Evolutionary conservation across 345 rosid genomes (phyloP), one percentile per base, ranked within the genome.

Genomic region (Reutealis trisperma): DNA sequence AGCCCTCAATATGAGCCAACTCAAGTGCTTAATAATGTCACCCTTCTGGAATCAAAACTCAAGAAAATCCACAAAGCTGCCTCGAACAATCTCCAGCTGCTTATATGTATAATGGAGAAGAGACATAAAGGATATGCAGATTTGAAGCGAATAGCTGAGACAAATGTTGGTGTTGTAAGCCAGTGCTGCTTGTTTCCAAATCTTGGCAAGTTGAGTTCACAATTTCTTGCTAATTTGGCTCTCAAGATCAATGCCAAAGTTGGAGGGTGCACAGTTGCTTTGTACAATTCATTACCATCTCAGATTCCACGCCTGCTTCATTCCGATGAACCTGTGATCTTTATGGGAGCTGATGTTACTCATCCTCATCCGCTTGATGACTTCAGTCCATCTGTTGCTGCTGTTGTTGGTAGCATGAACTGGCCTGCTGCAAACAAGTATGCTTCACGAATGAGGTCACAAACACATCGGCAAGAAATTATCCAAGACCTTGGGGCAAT

Each of bases 361-460:
- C 96, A 93, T 82, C 99, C 97, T 54, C 99, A 93, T 72, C 99
- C 99, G 0, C 91, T 96, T 2, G 99, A 96, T 44, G 99, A 96
- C 78, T 85, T 47, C 72, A 96, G 99, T 67, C 99, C 99, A 27
- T 96, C 99, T 0, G 94, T 92, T 76, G 99, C 97, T 5, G 99
- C 99, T 60, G 98, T 93, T 37, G 99, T 96, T 42, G 99, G 98
- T n/a, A 96, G 98, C 91, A 87, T 96, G 88, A 96, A 93, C 88
- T 96, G 99, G 99, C 98, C 99, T 1, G 91, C 93, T 21, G 97
- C 97, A 60, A 96, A 96, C 93, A 87, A 88, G 78, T 96, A 96
- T 41, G 89, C 84, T 0, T 96, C 98, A 0, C 84, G 97, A 70
- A 96, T 96, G 97, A 81, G 94, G 82, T 96, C 99, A n/a, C 98